Base-by-base conservation (phyloP, 2,329 filamentous ascomycete genomes). In the Sclerotinia spermophila region DNA sequence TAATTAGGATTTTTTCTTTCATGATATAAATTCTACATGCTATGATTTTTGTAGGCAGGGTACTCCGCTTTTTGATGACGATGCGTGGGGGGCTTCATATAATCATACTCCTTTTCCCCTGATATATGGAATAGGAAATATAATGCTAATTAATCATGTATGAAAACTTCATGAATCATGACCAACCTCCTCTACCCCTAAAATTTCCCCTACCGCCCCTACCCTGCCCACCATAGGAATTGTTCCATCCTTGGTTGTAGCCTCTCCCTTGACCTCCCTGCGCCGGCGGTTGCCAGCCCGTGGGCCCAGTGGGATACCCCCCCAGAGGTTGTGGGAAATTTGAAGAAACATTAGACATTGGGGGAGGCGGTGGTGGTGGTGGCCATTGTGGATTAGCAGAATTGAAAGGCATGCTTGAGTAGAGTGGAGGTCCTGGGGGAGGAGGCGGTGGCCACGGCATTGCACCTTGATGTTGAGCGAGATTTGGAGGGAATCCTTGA, bases 141-240 rank as follows among this genome's bases (percentile, higher is more conserved):
- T 38, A 40, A 38, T 24, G 61, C 19, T 35, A 38, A 27, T 48
- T 35, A 38, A 27, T 48, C 33, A 17, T 64, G 27, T 44, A 42
- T 51, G 13, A 15, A 58, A 35, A 55, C 40, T 59, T 71, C 69
- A 74, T 67, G 62, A 75, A 55, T 71, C 69, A 74, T 67, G 62
- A 74, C 69, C 76, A 73, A 27, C 77, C 76, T 38, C 75, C 69
- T 55, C 76, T 53, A 17, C 48, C 76, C 69, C 76, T 69, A 73
- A 76, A 77, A 59, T 74, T 73, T 68, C 76, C 77, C 66, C 75
- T 73, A 11, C 76, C 74, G 53, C 75, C 74, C 62, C 77, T 72
- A n/a, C 71, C 73, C 40, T 70, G 68, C 7, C 60, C 60, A 35
- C 68, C 64, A 48, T 71, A 69, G 42, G 58, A 70, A 58, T 73